Percentiles rank a stretch among this genome's conserved stretches.
These are phyloP conservation scores for Ceratocystis harringtonii DNA, from an alignment of 2,329 filamentous ascomycete genomes.

Conservation along the genomic window DNA sequence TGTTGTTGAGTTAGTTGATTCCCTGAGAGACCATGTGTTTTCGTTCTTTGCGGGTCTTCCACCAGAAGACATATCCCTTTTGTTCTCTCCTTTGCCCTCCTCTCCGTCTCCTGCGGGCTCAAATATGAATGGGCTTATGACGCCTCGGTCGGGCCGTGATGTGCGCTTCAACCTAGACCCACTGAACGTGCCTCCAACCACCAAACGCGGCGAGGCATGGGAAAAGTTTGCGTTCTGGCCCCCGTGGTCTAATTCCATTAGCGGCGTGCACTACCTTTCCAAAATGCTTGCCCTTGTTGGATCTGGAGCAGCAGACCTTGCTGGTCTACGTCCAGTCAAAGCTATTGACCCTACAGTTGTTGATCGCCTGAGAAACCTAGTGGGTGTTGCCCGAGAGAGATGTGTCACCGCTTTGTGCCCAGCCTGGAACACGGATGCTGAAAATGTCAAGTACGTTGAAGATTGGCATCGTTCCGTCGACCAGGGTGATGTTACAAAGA, in stretches of 20 bases:
- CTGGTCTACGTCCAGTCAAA: conserved; percentile 52
- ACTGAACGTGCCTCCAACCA: conserved; percentile 61
- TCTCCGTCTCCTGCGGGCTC: conserved; percentile 49
- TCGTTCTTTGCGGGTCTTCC: conserved; percentile 78
- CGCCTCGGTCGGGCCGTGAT: conserved; percentile 46
- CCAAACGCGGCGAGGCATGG: conserved; percentile 70
- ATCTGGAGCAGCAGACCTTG: conserved; percentile 76
- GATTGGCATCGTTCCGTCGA: conserved; percentile 82
- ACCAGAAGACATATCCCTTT: conserved; percentile 73
- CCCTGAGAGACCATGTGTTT: conserved; percentile 65
- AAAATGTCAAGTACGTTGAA: conserved; percentile 82
- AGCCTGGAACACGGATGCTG: conserved; percentile 85
- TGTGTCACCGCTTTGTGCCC: conserved; percentile 73
- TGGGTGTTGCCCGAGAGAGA: conserved; percentile 67
- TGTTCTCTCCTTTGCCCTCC: conserved; percentile 65
- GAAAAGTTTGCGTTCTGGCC: conserved; percentile 96
- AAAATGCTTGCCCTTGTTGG: conserved; percentile 71
- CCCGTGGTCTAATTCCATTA: conserved; percentile 78
- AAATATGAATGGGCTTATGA: conserved; percentile 28
- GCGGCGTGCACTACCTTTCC: conserved; percentile 78
- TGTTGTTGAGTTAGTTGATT: conserved; percentile 64
- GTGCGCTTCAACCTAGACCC: conserved; percentile 68
- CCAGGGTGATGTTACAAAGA: conserved; percentile 71
- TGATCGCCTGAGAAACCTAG: conserved; percentile 61
- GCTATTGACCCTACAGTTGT: conserved; percentile 39